These are phyloP conservation scores for Mortierella sp. DNA, from an alignment of 371 early-diverging fungal genomes.

Conservation along the genomic window DNA sequence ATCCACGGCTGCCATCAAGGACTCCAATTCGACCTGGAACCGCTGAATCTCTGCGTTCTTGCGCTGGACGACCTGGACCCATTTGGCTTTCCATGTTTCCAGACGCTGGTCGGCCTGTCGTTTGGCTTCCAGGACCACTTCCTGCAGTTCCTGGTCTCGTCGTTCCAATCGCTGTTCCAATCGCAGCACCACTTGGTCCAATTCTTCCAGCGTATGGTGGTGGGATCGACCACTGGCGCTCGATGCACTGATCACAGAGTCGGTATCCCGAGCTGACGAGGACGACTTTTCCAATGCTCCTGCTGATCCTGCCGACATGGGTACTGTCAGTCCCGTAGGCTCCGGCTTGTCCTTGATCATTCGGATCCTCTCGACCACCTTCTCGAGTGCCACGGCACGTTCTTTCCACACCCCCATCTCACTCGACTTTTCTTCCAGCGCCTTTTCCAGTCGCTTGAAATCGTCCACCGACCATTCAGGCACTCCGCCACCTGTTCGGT, in stretches of 20 bases:
- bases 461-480: constrained; percentile 50
- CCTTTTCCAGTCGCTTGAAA: constrained; percentile 43
- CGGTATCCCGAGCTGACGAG: constrained; percentile 29
- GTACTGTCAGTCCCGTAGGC: constrained; percentile 34
- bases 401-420: constrained; percentile 50
- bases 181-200: constrained; percentile 47
- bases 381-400: constrained; percentile 47
- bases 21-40: constrained; percentile 51
- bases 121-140: constrained; percentile 46
- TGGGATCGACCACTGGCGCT: constrained; percentile 19
- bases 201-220: constrained; percentile 43
- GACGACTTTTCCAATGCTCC: constrained; percentile 29
- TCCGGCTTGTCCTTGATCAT: constrained; percentile 52
- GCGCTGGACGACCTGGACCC: constrained; percentile 54
- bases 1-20: constrained; percentile 46
- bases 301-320: too few species aligned
- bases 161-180: constrained; percentile 47
- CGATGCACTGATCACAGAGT: constrained; percentile 18
- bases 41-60: constrained; percentile 54
- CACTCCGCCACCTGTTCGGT: constrained; percentile 30
- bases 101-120: constrained; percentile 44
- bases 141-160: constrained; percentile 52
- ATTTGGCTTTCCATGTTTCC: constrained; percentile 51
- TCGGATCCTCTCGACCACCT: constrained; percentile 49
- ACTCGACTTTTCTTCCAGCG: constrained; percentile 39